Base-by-base conservation (phyloP, 352 stramenopile species). In the Globisporangium splendens region DNA sequence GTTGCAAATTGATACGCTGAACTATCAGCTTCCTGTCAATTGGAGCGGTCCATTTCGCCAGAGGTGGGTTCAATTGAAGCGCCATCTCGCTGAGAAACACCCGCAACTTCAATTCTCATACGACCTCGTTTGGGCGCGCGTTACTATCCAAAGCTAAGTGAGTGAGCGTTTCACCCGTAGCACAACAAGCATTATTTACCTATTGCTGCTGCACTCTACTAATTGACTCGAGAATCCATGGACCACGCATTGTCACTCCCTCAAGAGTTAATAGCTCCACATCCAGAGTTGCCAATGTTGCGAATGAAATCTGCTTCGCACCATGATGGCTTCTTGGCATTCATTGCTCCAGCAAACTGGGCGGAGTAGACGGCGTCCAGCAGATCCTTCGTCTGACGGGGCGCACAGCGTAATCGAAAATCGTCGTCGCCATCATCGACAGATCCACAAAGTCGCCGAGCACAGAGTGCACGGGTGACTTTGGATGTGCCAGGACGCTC, bases 1-100 rank as follows among this genome's bases (percentile, higher is more conserved):
- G 51, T 22, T 72, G 28, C 60, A 62, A 2, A 57, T 62, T 2
- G 68, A 75, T 48, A 72, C 46, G 0, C 38, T 53, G 7, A 69
- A 66, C 10, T 57, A 67, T 17, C 60, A 66, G 39, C 47, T 66
- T 3, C 54, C 61, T 41, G 44, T 60, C 13, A 55, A 55, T 33
- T 72, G 60, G 60, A 48, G 63, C 28, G 24, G 22, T 2, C 42
- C 43, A 8, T 75, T 56, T 56, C 46, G 54, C 8, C 56, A 51
- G 21, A 39, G 69, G 20, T 69, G 63, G 67, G 64, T 44, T 8
- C 50, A 46, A 15, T 21, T 63, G 17, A 66, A 69, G 48, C 64
- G 58, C 8, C 42, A 62, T 18, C 44, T 74, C 20, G 22, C 22
- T 7, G 47, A 31, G 18, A 38, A 63, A 12, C 17, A 12, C 17